Percentiles rank a stretch among this genome's conserved stretches.
phyloP scores from a whole-genome alignment of 73 alveolate species.

The Stentor roeselii region DNA sequence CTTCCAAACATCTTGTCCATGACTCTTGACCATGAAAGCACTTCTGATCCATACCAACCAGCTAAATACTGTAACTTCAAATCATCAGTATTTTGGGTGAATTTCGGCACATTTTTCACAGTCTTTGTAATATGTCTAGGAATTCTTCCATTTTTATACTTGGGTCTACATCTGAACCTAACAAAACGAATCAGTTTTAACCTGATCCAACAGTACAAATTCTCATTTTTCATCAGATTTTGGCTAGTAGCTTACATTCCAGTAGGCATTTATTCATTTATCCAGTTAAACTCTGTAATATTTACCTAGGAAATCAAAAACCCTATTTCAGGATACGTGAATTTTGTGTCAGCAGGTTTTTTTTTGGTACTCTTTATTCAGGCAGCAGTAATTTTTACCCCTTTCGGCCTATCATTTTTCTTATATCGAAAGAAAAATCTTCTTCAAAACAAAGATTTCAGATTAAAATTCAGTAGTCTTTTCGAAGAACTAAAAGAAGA shows the following conservation, averaged over 20 bases:
- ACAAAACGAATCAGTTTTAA: background rate
- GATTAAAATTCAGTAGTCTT: too few relatives aligned
- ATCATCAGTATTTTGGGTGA: background rate
- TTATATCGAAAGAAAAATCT: too few relatives aligned
- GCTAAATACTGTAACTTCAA: background rate
- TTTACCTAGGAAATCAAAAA: background rate
- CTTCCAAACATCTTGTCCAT: background rate
- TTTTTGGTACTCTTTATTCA: background rate
- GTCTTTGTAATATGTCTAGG: background rate
- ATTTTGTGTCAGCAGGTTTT: background rate
- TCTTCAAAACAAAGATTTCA: too few relatives aligned
- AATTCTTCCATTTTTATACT: background rate
- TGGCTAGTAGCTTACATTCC: background rate
- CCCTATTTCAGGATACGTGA: background rate
- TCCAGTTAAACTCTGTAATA: background rate
- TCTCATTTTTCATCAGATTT: background rate
- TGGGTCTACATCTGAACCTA: background rate
- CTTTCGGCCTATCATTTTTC: too few relatives aligned
- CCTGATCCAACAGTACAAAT: background rate
- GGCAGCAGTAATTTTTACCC: background rate
- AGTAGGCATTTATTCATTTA: background rate
- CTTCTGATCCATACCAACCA: background rate
- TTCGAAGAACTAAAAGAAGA: too few relatives aligned
- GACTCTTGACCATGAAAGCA: background rate
- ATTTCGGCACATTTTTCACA: background rate